These are phyloP conservation scores for Tuber brumale DNA, from an alignment of 495 filamentous ascomycete genomes.

Conservation along the genomic window DNA sequence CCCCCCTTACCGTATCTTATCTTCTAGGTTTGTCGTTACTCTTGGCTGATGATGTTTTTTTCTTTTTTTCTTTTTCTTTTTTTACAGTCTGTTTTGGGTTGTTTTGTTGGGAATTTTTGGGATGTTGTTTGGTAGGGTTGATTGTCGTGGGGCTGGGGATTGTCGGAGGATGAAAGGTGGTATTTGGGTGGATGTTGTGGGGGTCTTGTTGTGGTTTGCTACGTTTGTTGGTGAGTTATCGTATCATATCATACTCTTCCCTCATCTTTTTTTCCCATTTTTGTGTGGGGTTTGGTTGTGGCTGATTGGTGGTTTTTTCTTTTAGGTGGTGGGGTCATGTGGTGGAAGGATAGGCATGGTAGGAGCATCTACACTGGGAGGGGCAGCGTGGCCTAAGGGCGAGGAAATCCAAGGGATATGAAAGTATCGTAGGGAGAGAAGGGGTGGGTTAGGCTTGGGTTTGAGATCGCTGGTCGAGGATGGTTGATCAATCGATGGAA, in stretches of 20 bases:
- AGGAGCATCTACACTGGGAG: conserved; percentile 28
- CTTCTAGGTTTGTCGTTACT: background rate
- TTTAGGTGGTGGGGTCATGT: conserved; percentile 30
- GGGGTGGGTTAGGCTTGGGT: background rate
- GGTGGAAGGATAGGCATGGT: conserved; percentile 30
- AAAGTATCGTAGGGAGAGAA: background rate
- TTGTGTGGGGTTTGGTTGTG: background rate
- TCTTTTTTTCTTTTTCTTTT: too few species aligned
- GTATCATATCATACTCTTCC: background rate
- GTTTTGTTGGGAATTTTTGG: conserved; percentile 62
- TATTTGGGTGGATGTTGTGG: conserved; percentile 60
- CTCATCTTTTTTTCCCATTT: background rate
- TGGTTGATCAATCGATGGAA: background rate
- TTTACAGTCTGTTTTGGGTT: conserved; percentile 51
- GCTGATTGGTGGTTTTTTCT: background rate
- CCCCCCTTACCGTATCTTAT: too few species aligned
- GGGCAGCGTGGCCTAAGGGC: conserved; percentile 23
- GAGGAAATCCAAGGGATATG: background rate
- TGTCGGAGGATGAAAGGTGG: conserved; percentile 59
- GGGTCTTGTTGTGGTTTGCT: conserved; percentile 56
- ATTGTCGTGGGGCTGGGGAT: conserved; percentile 46
- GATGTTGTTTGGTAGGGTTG: conserved; percentile 53
- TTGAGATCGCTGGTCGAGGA: background rate
- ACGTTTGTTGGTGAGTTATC: conserved; percentile 43
- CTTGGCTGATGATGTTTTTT: too few species aligned